Evolutionary conservation across 305 asterid species (phyloP).

Genomic region (Fraxinus greggii): DNA sequence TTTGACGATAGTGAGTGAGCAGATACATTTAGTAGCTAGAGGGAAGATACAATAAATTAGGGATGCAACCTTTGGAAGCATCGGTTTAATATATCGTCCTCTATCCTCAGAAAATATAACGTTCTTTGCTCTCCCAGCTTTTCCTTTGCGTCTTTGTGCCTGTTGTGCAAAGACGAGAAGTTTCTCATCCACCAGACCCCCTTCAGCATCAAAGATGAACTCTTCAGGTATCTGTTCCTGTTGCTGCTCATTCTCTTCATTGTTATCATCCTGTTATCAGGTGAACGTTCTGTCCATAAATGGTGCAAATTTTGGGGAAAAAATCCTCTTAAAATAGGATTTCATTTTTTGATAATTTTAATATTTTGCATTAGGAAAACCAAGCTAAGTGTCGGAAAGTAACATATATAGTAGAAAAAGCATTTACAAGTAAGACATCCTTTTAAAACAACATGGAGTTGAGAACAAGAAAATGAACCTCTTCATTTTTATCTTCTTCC

Average conservation of each 20-base stretch:
- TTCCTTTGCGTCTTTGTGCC: slow-evolving; percentile 85
- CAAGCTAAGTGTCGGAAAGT: slow-evolving; percentile 1
- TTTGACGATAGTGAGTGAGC: slow-evolving; percentile 10
- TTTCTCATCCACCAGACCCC: slow-evolving; percentile 93
- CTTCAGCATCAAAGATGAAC: slow-evolving; percentile 96
- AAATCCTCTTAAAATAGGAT: neutral
- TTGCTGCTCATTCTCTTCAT: slow-evolving; percentile 91
- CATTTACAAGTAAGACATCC: slow-evolving; percentile 1
- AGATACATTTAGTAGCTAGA: slow-evolving; percentile 14
- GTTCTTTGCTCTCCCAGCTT: slow-evolving; percentile 98
- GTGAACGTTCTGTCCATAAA: slow-evolving; percentile 12
- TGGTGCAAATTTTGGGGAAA: neutral
- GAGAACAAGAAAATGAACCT: slow-evolving; percentile 42
- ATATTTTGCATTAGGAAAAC: slow-evolving; percentile 8
- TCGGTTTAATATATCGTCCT: slow-evolving; percentile 94
- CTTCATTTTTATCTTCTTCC: slow-evolving; percentile 60
- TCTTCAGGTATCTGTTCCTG: slow-evolving; percentile 91
- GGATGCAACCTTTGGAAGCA: slow-evolving; percentile 92
- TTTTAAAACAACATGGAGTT: neutral
- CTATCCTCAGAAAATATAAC: slow-evolving; percentile 98
- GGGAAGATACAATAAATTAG: slow-evolving; percentile 11
- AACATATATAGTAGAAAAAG: neutral
- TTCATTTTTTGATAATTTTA: neutral
- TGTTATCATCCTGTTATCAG: slow-evolving; percentile 59
- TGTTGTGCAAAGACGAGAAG: slow-evolving; percentile 99